These are phyloP conservation scores for Fusarium redolens DNA, from an alignment of 2,329 filamentous ascomycete genomes.

Conservation along the genomic window DNA sequence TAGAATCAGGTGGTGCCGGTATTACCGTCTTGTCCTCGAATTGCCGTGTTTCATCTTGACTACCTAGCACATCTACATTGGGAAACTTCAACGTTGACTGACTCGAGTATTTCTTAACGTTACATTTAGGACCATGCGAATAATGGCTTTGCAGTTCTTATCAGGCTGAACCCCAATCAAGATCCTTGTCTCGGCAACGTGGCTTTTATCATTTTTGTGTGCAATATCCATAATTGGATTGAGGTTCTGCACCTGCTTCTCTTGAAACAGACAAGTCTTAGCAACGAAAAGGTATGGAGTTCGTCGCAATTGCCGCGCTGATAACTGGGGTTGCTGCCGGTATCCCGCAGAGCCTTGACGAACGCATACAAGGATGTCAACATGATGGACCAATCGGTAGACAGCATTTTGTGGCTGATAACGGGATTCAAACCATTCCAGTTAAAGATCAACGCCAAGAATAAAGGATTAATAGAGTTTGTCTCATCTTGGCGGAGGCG, in stretches of 20 bases:
- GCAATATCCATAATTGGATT: not conserved
- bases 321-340: not conserved
- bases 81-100: not conserved
- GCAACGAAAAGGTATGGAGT: not conserved
- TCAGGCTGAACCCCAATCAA: not conserved
- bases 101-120: not conserved
- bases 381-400: not conserved
- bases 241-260: not conserved
- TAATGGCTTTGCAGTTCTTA: not conserved
- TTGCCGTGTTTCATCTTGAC: not conserved
- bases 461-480: not conserved
- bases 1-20: not conserved
- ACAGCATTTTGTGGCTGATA: not conserved
- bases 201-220: not conserved
- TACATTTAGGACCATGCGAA: not conserved
- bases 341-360: not conserved
- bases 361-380: not conserved
- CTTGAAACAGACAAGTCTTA: not conserved
- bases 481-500: not conserved
- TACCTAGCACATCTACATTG: not conserved
- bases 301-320: not conserved
- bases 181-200: not conserved
- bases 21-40: not conserved
- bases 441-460: constrained; percentile 5
- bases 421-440: not conserved